Base-by-base conservation (phyloP, 2,329 filamentous ascomycete species). In the Aspergillus chevalieri region DNA sequence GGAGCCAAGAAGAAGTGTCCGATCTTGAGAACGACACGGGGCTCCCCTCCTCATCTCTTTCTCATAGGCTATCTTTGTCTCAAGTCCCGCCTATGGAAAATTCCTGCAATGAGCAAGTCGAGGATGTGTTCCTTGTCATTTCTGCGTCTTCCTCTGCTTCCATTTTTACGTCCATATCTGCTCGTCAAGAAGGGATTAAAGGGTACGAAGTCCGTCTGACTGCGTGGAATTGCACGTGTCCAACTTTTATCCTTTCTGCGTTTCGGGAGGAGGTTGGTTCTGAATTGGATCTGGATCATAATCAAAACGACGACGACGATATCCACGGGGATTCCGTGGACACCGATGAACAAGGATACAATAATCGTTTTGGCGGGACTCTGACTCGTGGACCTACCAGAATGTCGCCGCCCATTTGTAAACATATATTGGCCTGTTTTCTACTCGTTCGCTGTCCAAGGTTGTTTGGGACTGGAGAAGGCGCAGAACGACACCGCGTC, bases 171-270 rank as follows among this genome's bases (percentile, higher is more conserved):
- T 51, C 24, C 59, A 60, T 57, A 57, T 61, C 53, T 48, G 49
- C 52, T 58, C 54, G 47, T 46, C 48, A 43, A 50, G 51, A 57
- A 44, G 51, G 62, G 47, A 43, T 49, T 36, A 66, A 66, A 34
- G 62, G 64, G 46, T 94, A 96, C 69, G 75, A 87, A 58, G 87
- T 97, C 14, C 81, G 84, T 8, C 77, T 91, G 1, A 59, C 67
- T 1, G 82, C 85, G 1, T 97, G 93, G 93, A 90, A 86, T 67
- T 98, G 93, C 69, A 88, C 83, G 1, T 98, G 93, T 72, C 86
- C 90, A 3, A 84, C 83, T 1, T 97, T 97, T 67, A 79, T 85
- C 0, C 84, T 94, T 54, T 76, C 84, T 17, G 80, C 85, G 2
- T 91, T 90, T 58, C 75, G 77, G 22, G 59, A 63, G 33, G 30